A percentile compares a stretch with the other conserved stretches of the same genome.
Conservation (phyloP, 1,139 yeast species). For the Kurtzmaniella quercitrusa region DNA sequence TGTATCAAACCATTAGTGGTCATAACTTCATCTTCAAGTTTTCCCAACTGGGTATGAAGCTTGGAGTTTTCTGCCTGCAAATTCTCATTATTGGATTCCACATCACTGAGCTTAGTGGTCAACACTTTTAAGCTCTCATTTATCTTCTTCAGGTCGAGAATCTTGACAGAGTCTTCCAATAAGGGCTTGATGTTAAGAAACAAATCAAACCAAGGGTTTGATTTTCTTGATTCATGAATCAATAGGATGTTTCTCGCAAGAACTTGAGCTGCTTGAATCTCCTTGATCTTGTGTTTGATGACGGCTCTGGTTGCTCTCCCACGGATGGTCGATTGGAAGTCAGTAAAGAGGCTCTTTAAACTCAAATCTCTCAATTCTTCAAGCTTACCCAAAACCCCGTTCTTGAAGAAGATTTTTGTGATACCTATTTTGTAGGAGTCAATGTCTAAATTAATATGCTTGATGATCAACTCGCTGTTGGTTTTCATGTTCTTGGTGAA, state of each 20-base stretch:
- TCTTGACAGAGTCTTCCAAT: conserved; percentile 60
- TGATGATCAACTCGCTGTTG: conserved; percentile 65
- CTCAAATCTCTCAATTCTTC: conserved; percentile 74
- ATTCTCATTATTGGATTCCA: conserved; percentile 37
- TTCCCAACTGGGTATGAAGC: conserved; percentile 43
- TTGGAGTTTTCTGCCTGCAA: conserved; percentile 47
- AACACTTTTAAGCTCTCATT: conserved; percentile 44
- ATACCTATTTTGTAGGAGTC: conserved; percentile 73
- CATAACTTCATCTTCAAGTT: conserved; percentile 41
- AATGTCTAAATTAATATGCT: conserved; percentile 55
- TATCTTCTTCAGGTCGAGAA: conserved; percentile 50
- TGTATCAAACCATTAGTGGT: conserved; percentile 22
- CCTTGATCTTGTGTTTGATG: conserved; percentile 48
- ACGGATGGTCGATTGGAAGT: conserved; percentile 63
- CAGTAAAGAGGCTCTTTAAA: conserved; percentile 52
- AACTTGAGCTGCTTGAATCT: conserved; percentile 68
- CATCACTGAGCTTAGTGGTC: conserved; percentile 34
- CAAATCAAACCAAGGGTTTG: conserved; percentile 79
- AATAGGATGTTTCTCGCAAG: conserved; percentile 59
- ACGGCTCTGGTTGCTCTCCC: conserved; percentile 58
- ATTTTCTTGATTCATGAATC: conserved; percentile 44
- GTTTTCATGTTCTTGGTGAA: conserved; percentile 53
- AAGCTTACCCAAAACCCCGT: conserved; percentile 86
- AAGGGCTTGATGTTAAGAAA: conserved; percentile 73
- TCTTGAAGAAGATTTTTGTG: conserved; percentile 87